Base-by-base conservation (phyloP, 2,329 filamentous ascomycete genomes). In the Penicillium sp. region DNA sequence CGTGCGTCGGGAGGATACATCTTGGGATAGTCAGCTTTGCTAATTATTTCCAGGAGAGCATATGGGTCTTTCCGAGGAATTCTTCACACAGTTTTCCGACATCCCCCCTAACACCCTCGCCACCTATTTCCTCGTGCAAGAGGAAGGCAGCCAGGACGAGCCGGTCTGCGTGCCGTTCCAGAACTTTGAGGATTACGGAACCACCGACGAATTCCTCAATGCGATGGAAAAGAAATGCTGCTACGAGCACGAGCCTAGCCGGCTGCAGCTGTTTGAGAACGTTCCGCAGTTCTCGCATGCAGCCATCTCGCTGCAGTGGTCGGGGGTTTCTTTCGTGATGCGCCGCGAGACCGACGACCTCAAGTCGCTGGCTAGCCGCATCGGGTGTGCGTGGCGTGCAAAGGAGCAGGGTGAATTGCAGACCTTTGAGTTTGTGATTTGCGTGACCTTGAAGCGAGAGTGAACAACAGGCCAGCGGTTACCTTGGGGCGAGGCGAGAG, bases 71-170 rank as follows among this genome's bases (percentile, higher is more conserved):
- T 7, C 20, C 2, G 35, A 41, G 35, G 39, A 28, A 5, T n/a
- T 52, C 4, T 51, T 7, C 48, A 37, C 28, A 15, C 37, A 20
- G 5, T 39, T 25, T 17, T 25, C 20, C 5, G 31, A 28, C 20
- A 41, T 28, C 38, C 17, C 49, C 20, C 22, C 39, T 14, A 35
- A 51, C 28, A 52, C 34, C 8, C 41, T 52, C 11, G 54, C 58
- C 5, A 63, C 61, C 17, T 61, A 56, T 39, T 63, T 63, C 28
- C 39, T 63, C 20, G 28, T 63, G 12, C 58, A 42, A 8, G 61
- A 61, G 10, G 20, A 37, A 2, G 12, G 25, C 4, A 39, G 11
- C 17, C 22, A 31, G n/a, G 34, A 17, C 3, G 31, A 55, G 38
- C 50, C 58, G 17, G 51, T 55, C 10, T 63, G 52, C 34, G 38